Conservation (phyloP, 108 stramenopile genomes). For the Skeletonema grethae region DNA sequence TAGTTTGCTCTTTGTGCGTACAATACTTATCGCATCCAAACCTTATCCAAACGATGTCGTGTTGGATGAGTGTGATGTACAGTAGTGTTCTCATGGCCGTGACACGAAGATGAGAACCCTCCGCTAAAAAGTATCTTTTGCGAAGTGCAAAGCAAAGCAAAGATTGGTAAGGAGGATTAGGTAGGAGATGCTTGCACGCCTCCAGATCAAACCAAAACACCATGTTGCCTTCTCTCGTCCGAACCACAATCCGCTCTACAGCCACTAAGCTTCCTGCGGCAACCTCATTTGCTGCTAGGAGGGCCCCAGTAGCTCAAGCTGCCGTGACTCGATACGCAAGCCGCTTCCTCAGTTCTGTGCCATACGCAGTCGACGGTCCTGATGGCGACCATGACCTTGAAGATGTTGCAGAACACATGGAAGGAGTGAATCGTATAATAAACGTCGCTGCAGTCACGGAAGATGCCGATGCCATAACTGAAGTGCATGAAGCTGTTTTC, state of each 20-base stretch:
- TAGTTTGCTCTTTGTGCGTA: neutral
- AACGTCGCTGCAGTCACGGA: neutral
- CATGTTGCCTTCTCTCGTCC: neutral
- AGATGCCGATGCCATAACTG: conserved; percentile 24
- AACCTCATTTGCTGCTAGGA: no score
- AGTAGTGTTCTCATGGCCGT: no score
- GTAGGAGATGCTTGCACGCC: no score
- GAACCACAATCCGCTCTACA: neutral
- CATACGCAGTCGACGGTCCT: conserved; percentile 15
- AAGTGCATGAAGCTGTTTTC: conserved; percentile 36
- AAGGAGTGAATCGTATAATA: conserved; percentile 5
- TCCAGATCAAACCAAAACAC: neutral
- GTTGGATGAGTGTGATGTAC: neutral
- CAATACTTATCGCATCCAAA: no score
- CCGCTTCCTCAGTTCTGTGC: conserved; percentile 10
- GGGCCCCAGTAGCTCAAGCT: neutral
- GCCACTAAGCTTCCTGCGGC: neutral
- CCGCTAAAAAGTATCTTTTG: no score
- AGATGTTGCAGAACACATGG: conserved; percentile 9
- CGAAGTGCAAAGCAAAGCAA: no score
- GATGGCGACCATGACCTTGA: conserved; percentile 21
- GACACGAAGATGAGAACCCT: no score
- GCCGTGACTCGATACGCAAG: conserved; percentile 4
- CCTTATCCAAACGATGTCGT: no score
- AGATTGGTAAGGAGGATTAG: no score